These are phyloP conservation scores for Xylaria nigripes DNA, from an alignment of 495 filamentous ascomycete genomes.

Conservation along the genomic window DNA sequence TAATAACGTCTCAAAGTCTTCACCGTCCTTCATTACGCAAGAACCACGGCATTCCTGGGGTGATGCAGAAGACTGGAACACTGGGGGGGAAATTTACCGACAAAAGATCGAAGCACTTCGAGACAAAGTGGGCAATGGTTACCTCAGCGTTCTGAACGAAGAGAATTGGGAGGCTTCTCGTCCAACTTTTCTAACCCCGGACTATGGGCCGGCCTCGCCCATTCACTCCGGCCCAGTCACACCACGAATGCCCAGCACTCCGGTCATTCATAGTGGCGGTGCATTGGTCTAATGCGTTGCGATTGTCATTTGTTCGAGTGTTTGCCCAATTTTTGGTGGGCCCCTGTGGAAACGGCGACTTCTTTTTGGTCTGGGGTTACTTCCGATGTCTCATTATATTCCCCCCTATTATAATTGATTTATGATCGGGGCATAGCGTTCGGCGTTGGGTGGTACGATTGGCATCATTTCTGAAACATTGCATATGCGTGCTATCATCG, in stretches of 20 bases:
- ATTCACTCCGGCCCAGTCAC: conserved; percentile 36
- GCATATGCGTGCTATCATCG: conserved; percentile 3
- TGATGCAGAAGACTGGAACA: conserved; percentile 52
- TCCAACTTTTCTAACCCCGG: conserved; percentile 26
- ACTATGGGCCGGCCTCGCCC: conserved; percentile 35
- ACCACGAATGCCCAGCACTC: conserved; percentile 38
- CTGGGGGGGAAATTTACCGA: conserved; percentile 69
- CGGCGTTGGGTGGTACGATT: conserved; percentile 7
- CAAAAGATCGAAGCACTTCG: conserved; percentile 79
- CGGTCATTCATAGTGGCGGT: conserved; percentile 44
- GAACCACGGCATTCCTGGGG: conserved; percentile 33
- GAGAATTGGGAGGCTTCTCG: conserved; percentile 50
- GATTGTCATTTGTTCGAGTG: background rate
- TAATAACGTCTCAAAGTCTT: conserved; percentile 31
- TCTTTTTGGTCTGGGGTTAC: background rate
- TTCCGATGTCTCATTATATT: conserved; percentile 8
- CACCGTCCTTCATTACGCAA: conserved; percentile 32
- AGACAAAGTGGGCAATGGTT: conserved; percentile 73
- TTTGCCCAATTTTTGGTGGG: conserved; percentile 18
- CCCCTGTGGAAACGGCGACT: background rate
- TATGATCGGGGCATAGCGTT: conserved; percentile 11
- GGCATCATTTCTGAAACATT: conserved; percentile 3
- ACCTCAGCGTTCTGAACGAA: conserved; percentile 78
- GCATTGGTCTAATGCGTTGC: conserved; percentile 32
- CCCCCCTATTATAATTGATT: conserved; percentile 3